These are phyloP conservation scores for Edaphochlamys debaryana DNA, from an alignment of 139 green algal species.

Conservation along the genomic window DNA sequence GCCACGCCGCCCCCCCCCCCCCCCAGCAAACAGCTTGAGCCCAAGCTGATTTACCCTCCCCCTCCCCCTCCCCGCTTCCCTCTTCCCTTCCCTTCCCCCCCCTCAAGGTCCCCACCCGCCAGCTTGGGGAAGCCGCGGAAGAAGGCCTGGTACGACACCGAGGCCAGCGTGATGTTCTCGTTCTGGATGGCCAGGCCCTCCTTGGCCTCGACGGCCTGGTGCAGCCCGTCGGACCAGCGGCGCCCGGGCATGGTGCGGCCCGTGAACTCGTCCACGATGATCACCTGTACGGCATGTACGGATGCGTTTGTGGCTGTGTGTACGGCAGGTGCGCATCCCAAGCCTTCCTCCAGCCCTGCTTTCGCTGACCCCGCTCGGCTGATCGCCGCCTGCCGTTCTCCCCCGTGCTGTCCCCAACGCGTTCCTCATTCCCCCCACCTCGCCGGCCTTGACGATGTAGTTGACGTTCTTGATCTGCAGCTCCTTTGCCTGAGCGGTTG, in stretches of 20 bases:
- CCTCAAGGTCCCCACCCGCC: conserved; percentile 54
- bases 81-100: no score
- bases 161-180: conserved; percentile 94
- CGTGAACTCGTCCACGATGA: conserved; percentile 99
- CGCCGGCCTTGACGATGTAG: conserved; percentile 94
- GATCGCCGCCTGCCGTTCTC: no score
- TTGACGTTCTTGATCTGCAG: conserved; percentile 90
- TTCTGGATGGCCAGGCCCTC: conserved; percentile 95
- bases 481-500: conserved; percentile 91
- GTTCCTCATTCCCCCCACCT: no score
- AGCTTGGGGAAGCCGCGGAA: conserved; percentile 81
- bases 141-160: conserved; percentile 95
- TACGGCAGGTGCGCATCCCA: no score
- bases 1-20: no score
- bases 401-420: no score
- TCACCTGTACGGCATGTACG: conserved; percentile 68
- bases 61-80: no score
- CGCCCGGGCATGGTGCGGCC: conserved; percentile 93
- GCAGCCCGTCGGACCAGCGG: conserved; percentile 92
- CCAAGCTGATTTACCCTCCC: no score
- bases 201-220: conserved; percentile 98
- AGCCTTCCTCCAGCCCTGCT: no score
- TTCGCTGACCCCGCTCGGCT: no score
- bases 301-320: no score
- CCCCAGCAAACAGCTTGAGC: no score